A percentile compares a stretch with the other conserved stretches of the same genome.
These are phyloP conservation scores for Pseudocohnilembus persalinus DNA, from an alignment of 169 alveolate species.

Conservation along the genomic window DNA sequence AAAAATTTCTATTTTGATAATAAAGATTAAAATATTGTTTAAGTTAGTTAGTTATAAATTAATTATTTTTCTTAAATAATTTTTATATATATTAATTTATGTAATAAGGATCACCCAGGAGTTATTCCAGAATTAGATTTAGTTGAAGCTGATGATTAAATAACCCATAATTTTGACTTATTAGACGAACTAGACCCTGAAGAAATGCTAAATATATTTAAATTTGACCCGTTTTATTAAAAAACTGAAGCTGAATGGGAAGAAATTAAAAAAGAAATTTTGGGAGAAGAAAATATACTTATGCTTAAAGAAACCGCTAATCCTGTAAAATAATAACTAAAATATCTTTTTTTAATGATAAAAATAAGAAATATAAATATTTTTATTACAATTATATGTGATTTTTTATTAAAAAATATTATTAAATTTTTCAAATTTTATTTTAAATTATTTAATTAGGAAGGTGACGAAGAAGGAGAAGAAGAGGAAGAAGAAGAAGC, in stretches of 20 bases:
- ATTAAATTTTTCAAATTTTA: conserved; percentile 5
- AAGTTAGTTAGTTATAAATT: conserved; percentile 81
- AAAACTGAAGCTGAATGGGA: conserved; percentile 93
- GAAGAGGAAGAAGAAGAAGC: conserved; percentile 76
- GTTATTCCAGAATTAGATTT: conserved; percentile 94
- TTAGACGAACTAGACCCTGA: conserved; percentile 93
- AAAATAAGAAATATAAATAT: too few species aligned
- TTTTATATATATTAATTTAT: not conserved
- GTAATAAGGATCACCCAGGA: conserved; percentile 61
- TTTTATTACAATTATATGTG: not conserved
- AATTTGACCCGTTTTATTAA: conserved; percentile 90
- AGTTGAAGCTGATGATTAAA: conserved; percentile 96
- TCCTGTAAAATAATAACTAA: too few species aligned
- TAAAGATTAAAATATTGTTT: not conserved
- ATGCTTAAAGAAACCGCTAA: conserved; percentile 21
- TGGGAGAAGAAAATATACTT: conserved; percentile 83
- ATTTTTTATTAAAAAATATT: too few species aligned
- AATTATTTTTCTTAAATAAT: conserved; percentile 23
- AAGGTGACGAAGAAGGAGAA: conserved; percentile 77
- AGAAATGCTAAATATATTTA: conserved; percentile 92
- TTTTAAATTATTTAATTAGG: conserved; percentile 30
- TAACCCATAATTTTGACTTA: conserved; percentile 95
- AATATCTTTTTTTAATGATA: too few species aligned
- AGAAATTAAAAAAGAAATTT: conserved; percentile 87
- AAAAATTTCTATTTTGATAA: too few species aligned